Evolutionary conservation across 2,329 filamentous ascomycete species (phyloP), one percentile per base, ranked within the genome.

Genomic region (Scolecobasidium constrictum): DNA sequence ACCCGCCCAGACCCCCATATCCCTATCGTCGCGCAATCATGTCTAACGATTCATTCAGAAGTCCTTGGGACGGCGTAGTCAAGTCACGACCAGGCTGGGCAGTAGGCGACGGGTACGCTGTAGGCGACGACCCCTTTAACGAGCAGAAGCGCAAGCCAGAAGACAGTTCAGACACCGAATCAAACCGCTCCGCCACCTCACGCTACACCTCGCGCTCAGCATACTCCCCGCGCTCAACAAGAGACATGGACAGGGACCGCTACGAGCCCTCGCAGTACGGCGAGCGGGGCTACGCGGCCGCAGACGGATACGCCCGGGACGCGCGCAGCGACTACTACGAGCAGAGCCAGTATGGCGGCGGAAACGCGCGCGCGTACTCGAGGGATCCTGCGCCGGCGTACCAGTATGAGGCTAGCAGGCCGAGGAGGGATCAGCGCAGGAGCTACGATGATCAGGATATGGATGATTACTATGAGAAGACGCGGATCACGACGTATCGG

Each of bases 301-400:
- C n/a, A 6, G 42, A 44, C 13, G 42, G 42, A 12, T 44, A 44
- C 22, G 35, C 13, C 19, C 12, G 35, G 20, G 42, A 39, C 36
- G 35, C 4, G 7, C 19, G 35, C 4, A 36, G 20, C 12, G 42
- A 44, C 17, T 13, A 26, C 9, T 42, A 37, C 7, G 40, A 42
- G 34, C 23, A 36, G 17, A 22, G 13, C 17, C 26, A 31, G 12
- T 21, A 38, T 19, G 40, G 15, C 17, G 31, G 16, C 15, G 23
- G 38, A 2, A 6, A 13, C 16, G 17, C 19, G 11, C 21, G n/a
- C 11, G 31, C 19, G 3, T 22, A 26, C 16, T 28, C 20, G 9
- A 21, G 34, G 7, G 40, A 31, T 3, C 23, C 35, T 23, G 2
- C 31, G 3, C 19, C 19, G n/a, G 40, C 23, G 2, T 35, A 35